Base-by-base conservation (phyloP, 441 rosid species). In the Geranium incanum region DNA sequence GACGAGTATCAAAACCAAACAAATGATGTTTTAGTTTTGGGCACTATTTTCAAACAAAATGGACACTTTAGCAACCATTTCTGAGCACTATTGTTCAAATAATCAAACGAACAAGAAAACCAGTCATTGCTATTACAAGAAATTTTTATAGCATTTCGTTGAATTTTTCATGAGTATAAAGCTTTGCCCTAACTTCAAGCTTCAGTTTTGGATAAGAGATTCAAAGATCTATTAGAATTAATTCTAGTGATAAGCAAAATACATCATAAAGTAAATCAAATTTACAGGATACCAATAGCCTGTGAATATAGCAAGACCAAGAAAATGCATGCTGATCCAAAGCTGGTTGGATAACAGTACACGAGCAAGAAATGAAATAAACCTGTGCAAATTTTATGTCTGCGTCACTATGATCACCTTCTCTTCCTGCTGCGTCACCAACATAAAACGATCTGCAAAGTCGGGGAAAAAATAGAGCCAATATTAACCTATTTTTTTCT, bases 341-440 rank as follows among this genome's bases (percentile, higher is more conserved):
- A 63, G 36, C 9, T 36, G 50, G 18, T 13, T 36, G 36, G 8
- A 74, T 41, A 39, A 68, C 16, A 67, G 36, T 21, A 72, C 28
- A 4, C 6, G 60, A 3, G 0, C 19, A 23, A 1, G 9, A 21
- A 68, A 3, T 37, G 8, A 0, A 16, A 15, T 36, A 8, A 71
- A 91, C 98, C 96, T 85, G 78, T 4, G 98, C 97, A 84, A 94
- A 94, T 80, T 87, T 83, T 57, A 82, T 72, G 80, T 91, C 98
- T 72, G 97, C 92, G 68, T 91, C 95, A 71, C 97, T 88, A 77
- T 89, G 96, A 81, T 94, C 97, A 4, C 74, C 71, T 50, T 71
- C 73, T 78, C 97, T 87, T 71, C 98, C 98, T 0, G 96, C 97
- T 68, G 98, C 97, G 79, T 93, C 98, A 9, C 98, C 98, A 66